Evolutionary conservation across 129 eudicot species (phyloP).

Genomic region (Apium graveolens): DNA sequence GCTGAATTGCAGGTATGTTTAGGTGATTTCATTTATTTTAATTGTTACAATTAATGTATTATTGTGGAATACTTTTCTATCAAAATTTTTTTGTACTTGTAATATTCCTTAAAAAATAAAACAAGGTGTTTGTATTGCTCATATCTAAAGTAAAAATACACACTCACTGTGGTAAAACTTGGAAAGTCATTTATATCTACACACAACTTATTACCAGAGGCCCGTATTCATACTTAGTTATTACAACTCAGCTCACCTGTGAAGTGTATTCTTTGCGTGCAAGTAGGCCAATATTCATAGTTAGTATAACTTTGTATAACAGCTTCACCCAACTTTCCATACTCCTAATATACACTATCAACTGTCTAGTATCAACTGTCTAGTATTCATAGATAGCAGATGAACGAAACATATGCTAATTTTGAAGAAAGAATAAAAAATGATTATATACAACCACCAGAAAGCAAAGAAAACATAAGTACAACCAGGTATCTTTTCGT

Average conservation of each 20-base stretch:
- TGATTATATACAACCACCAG: too few relatives aligned
- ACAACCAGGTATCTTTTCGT: neutral
- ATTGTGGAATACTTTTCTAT: too few relatives aligned
- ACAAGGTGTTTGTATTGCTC: neutral
- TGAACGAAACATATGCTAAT: neutral
- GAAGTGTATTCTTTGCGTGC: conserved; percentile 59
- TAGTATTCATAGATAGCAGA: too few relatives aligned
- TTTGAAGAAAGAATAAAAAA: too few relatives aligned
- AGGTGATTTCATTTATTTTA: too few relatives aligned
- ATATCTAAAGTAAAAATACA: neutral
- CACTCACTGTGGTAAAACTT: neutral
- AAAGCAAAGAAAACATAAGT: neutral
- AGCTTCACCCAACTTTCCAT: conserved; percentile 56
- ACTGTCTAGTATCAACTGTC: too few relatives aligned
- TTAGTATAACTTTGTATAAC: conserved; percentile 55
- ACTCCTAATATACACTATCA: too few relatives aligned
- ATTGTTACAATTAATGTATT: too few relatives aligned
- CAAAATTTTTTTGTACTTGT: too few relatives aligned
- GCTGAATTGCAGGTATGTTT: too few relatives aligned
- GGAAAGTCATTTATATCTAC: neutral
- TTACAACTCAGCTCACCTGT: conserved; percentile 32
- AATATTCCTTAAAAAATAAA: too few relatives aligned
- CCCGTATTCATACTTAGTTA: neutral
- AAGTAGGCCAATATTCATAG: conserved; percentile 62
- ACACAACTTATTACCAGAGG: neutral